Evolutionary conservation across 2,329 filamentous ascomycete genomes (phyloP), one percentile per base, ranked within the genome.

Genomic region (Penicillium thymicola): DNA sequence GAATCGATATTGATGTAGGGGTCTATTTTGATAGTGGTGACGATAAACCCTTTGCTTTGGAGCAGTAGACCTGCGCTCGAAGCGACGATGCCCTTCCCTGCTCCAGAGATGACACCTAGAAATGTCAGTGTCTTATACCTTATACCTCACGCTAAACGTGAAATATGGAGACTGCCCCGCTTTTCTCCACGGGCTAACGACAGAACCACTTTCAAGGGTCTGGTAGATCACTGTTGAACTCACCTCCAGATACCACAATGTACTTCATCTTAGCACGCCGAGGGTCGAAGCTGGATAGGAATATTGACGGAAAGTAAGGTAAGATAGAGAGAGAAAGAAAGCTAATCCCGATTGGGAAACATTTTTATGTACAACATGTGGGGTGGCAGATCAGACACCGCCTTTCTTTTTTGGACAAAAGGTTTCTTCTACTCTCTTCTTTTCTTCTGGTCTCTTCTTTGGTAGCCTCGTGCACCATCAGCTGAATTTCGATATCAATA

Each of bases 191-290:
- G 4, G 7, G 14, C 34, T 48, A 37, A 38, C 13, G 18, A 21
- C 11, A 11, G 13, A 30, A 25, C 28, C n/a, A 40, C 5, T 37
- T 49, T 3, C 30, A 32, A 32, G 30, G 30, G 30, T 14, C 0
- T 14, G 21, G 23, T 25, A 30, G 18, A 43, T 11, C 37, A 34
- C 36, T 9, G 7, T 44, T 27, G 38, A 45, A 74, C 79, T 78
- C 75, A 89, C 88, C 89, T 82, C 89, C 89, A 66, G 87, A 89
- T 65, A 91, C 88, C 65, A 91, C 81, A 75, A 92, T 86, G 81
- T 90, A 90, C 79, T 90, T 90, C 88, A 91, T 92, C 70, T 78
- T 85, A 23, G 4, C 30, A 38, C 23, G 18, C 3, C 11, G 11
- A 48, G 30, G 7, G 7, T 8, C 2, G 4, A 21, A 28, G 11